These are phyloP conservation scores for Fusarium ramigenum DNA, from an alignment of 2,329 filamentous ascomycete genomes.

Conservation along the genomic window DNA sequence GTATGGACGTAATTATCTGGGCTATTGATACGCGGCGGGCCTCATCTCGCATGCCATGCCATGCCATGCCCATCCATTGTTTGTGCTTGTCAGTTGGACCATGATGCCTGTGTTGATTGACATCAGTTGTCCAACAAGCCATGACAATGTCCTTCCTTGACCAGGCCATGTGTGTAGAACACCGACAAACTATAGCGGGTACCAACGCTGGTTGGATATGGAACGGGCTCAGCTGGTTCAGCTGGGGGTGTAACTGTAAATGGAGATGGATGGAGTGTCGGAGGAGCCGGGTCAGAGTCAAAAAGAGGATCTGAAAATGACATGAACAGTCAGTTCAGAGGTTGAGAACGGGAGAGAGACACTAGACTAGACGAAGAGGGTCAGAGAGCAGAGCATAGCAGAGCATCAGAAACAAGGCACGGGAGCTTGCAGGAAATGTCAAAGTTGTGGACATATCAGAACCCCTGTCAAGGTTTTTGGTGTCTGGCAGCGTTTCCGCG, in stretches of 20 bases:
- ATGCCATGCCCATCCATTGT: constrained; percentile 25
- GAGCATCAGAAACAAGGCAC: constrained; percentile 10
- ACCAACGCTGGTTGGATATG: constrained; percentile 30
- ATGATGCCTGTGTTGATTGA: constrained; percentile 24
- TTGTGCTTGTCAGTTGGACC: constrained; percentile 14
- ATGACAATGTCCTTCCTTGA: constrained; percentile 22
- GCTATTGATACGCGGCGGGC: constrained; percentile 40
- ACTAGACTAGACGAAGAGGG: constrained; percentile 16
- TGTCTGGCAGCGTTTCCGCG: constrained; percentile 1
- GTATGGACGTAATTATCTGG: constrained; percentile 26
- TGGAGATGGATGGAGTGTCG: constrained; percentile 8
- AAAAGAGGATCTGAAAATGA: background rate
- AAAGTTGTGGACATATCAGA: constrained; percentile 22
- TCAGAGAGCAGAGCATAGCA: constrained; percentile 8
- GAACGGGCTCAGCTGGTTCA: constrained; percentile 26
- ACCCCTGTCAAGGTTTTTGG: constrained; percentile 5
- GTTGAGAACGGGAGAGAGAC: constrained; percentile 15
- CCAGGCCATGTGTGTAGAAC: constrained; percentile 8
- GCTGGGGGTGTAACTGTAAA: constrained; percentile 7
- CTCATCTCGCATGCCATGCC: constrained; percentile 40
- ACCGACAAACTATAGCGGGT: constrained; percentile 9
- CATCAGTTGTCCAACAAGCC: constrained; percentile 23
- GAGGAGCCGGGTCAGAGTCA: constrained; percentile 8
- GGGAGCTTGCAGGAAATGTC: constrained; percentile 39
- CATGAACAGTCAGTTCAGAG: constrained; percentile 11